Conservation (phyloP, 2,329 filamentous ascomycete species). For the Cladosporium sp. region DNA sequence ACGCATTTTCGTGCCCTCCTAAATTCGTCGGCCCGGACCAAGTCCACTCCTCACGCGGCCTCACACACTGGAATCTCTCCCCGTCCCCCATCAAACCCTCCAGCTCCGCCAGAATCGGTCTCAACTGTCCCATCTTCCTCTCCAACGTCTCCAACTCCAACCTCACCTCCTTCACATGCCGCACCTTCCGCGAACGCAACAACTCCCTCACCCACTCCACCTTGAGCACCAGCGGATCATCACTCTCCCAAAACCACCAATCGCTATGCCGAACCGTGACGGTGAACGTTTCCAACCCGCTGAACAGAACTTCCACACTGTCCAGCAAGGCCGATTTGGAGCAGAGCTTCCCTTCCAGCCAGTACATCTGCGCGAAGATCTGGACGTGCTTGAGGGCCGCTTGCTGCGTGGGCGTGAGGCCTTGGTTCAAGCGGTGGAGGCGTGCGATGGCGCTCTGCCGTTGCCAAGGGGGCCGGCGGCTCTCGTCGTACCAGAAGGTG, state of each 20-base stretch:
- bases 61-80: background rate
- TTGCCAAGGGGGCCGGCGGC: constrained; percentile 10
- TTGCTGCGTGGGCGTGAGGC: background rate
- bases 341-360: constrained; percentile 23
- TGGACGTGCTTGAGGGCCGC: constrained; percentile 13
- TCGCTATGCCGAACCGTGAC: background rate
- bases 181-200: background rate
- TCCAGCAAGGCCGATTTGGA: no score
- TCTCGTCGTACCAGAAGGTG: constrained; percentile 26
- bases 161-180: constrained; percentile 10
- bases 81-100: background rate
- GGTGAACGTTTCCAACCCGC: background rate
- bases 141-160: constrained; percentile 45
- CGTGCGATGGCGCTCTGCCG: background rate
- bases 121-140: constrained; percentile 43
- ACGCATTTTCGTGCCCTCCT: background rate
- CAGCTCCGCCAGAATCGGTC: constrained; percentile 35
- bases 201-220: background rate
- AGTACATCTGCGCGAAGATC: constrained; percentile 24
- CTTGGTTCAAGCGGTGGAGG: no score
- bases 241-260: background rate
- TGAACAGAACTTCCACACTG: no score
- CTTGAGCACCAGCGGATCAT: background rate
- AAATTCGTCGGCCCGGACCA: constrained; percentile 8
- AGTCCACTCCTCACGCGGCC: background rate